These are phyloP conservation scores for Aspergillus sp. DNA, from an alignment of 2,329 filamentous ascomycete genomes.

Conservation along the genomic window DNA sequence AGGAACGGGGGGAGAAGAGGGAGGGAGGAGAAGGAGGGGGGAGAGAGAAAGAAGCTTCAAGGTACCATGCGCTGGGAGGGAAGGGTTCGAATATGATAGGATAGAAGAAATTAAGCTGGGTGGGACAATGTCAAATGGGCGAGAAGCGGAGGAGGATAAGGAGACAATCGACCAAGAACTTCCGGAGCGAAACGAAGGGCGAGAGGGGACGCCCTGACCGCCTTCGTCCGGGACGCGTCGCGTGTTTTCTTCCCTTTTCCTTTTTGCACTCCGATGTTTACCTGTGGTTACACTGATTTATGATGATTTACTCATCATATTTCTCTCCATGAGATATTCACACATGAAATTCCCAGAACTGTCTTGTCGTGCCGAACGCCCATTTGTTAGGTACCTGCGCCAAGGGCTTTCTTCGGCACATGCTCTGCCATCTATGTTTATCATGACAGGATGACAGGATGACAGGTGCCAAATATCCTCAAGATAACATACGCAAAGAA, in stretches of 20 bases:
- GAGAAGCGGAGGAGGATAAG: background rate
- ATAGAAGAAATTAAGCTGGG: background rate
- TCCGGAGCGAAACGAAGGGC: background rate
- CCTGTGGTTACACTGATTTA: background rate
- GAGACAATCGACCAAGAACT: background rate
- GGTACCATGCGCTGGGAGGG: conserved; percentile 18
- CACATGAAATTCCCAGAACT: no score
- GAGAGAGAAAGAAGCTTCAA: conserved; percentile 15
- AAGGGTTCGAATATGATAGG: background rate
- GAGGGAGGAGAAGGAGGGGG: background rate
- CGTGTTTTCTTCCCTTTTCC: conserved; percentile 2
- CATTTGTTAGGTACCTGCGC: no score
- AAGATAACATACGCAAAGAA: no score
- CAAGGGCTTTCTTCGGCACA: no score
- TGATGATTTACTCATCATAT: no score
- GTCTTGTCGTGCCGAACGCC: no score
- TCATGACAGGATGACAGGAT: no score
- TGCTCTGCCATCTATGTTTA: no score
- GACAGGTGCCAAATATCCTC: no score
- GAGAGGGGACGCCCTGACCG: conserved; percentile 2
- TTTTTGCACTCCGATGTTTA: background rate
- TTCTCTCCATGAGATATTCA: background rate
- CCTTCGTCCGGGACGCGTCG: conserved; percentile 5
- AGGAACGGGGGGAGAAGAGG: background rate
- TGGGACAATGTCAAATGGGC: background rate